Evolutionary conservation across 129 eudicot species (phyloP).

Genomic region (Arctium minus): DNA sequence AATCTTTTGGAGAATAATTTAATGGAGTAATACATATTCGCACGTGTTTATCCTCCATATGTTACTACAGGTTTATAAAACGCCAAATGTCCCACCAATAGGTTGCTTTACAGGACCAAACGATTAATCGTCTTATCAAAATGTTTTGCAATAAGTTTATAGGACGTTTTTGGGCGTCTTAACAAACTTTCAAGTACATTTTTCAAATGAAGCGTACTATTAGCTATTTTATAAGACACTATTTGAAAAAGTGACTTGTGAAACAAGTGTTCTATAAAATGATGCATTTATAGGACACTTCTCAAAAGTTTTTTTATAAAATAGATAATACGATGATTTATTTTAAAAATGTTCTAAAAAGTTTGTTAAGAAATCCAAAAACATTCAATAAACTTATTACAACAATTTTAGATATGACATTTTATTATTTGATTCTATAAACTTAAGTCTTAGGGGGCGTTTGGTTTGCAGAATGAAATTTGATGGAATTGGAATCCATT

Average conservation of each 20-base stretch:
- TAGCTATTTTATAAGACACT: not conserved
- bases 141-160: not conserved
- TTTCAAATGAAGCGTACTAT: too few species aligned
- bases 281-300: not conserved
- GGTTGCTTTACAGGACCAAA: not conserved
- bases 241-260: not conserved
- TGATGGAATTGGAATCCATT: too few species aligned
- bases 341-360: not conserved
- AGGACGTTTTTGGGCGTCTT: not conserved
- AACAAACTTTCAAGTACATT: not conserved
- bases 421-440: not conserved
- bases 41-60: not conserved
- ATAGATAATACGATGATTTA: not conserved
- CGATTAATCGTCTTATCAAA: not conserved
- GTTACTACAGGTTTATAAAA: not conserved
- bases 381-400: not conserved
- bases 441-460: not conserved
- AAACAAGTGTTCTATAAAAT: not conserved
- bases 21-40: not conserved
- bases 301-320: not conserved
- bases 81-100: not conserved
- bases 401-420: not conserved
- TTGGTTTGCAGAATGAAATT: too few species aligned
- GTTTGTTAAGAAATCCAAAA: not conserved
- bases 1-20: too few species aligned